Evolutionary conservation across 345 rosid species (phyloP).

Genomic region (Acer saccharum): DNA sequence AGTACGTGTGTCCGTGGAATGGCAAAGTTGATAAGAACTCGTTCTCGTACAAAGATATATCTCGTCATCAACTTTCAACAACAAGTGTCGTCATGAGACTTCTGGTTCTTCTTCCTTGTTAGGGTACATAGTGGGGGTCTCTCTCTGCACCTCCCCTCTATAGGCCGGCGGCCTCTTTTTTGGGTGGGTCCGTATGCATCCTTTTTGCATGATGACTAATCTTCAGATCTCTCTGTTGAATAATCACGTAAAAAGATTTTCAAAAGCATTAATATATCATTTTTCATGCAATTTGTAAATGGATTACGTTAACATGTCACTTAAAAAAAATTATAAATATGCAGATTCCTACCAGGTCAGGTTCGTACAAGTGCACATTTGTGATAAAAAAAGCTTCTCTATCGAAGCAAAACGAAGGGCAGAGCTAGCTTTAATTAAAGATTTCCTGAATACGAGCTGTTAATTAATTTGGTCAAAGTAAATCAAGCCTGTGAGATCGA

Average conservation of each 20-base stretch:
- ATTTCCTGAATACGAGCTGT: neutral
- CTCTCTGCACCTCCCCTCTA: neutral
- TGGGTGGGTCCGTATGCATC: neutral
- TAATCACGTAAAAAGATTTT: too few relatives aligned
- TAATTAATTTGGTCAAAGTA: neutral
- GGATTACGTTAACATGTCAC: too few relatives aligned
- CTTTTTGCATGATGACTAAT: neutral
- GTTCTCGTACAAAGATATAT: neutral
- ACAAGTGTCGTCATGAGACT: neutral
- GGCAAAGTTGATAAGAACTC: too few relatives aligned
- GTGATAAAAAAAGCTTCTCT: too few relatives aligned
- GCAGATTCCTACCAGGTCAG: too few relatives aligned
- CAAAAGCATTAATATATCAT: too few relatives aligned
- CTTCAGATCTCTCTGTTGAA: neutral
- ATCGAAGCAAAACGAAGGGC: neutral
- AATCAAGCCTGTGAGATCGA: neutral
- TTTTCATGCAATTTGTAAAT: too few relatives aligned
- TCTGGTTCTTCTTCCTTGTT: neutral
- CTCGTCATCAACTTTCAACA: neutral
- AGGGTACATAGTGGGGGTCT: neutral
- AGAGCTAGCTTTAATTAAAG: neutral
- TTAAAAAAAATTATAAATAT: too few relatives aligned
- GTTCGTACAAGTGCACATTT: too few relatives aligned
- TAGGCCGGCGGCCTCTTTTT: neutral
- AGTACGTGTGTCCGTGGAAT: too few relatives aligned